Conservation (phyloP, 192 early-diverging fungal genomes). For the Backusella macrospora region DNA sequence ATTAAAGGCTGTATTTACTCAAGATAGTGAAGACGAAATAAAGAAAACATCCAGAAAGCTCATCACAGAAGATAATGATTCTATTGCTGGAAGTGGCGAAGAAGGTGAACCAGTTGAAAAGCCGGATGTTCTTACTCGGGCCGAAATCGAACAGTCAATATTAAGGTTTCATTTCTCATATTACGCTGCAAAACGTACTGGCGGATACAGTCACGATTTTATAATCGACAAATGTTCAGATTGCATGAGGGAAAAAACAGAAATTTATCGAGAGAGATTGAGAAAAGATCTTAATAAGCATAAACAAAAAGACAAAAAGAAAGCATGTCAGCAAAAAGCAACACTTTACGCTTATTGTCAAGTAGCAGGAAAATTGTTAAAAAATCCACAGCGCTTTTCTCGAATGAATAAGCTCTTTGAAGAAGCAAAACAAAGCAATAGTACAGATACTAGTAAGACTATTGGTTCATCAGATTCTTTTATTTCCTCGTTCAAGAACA, state of each 20-base stretch:
- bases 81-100: neutral
- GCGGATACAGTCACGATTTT: neutral
- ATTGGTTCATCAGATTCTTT: neutral
- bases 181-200: neutral
- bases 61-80: neutral
- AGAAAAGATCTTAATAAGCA: neutral
- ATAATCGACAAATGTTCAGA: neutral
- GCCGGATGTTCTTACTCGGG: neutral
- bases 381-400: neutral
- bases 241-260: neutral
- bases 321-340: neutral
- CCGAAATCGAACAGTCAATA: neutral
- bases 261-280: neutral
- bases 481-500: slow-evolving; percentile 1
- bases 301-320: neutral
- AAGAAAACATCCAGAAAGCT: slow-evolving; percentile 1
- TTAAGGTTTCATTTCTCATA: neutral
- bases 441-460: neutral
- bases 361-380: neutral
- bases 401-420: neutral
- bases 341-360: neutral
- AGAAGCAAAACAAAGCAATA: neutral
- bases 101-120: neutral
- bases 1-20: neutral
- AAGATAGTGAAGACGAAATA: neutral